Evolutionary conservation across 257 asterid genomes (phyloP).

Genomic region (Nicotiana sylvestris): DNA sequence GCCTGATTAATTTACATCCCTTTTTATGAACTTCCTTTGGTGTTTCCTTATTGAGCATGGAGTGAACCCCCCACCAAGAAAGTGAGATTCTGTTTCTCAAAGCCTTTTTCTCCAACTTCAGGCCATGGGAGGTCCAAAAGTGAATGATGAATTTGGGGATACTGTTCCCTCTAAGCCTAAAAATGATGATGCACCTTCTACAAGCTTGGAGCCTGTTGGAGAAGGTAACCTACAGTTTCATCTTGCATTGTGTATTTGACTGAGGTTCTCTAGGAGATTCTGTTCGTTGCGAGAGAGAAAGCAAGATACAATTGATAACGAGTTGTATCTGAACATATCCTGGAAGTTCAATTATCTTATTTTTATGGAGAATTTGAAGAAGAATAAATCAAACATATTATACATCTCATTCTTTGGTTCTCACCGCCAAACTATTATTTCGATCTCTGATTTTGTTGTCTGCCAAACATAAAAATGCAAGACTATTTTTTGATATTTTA

Average conservation of each 20-base stretch:
- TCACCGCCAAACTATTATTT: background rate
- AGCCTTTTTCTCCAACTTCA: slow-evolving; percentile 22
- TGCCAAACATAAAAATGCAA: background rate
- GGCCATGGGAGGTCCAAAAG: slow-evolving; percentile 37
- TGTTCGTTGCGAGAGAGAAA: background rate
- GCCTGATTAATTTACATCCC: slow-evolving; percentile 5
- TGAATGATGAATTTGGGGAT: slow-evolving; percentile 49
- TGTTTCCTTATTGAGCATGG: background rate
- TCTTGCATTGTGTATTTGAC: background rate
- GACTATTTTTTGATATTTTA: background rate
- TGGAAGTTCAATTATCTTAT: background rate
- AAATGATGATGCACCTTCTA: slow-evolving; percentile 34
- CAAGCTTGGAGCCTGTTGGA: slow-evolving; percentile 28
- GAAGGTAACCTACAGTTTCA: slow-evolving; percentile 47
- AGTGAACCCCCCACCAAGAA: background rate
- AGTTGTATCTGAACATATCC: background rate
- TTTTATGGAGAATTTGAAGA: background rate
- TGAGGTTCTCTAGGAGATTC: background rate
- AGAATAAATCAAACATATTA: background rate
- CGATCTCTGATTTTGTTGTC: background rate
- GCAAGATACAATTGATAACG: background rate
- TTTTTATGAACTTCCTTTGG: slow-evolving; percentile 11
- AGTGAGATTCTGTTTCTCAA: background rate
- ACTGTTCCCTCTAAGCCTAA: slow-evolving; percentile 76
- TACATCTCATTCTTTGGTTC: background rate